Base-by-base conservation (phyloP, 495 filamentous ascomycete species). In the Aspergillus homomorphus region DNA sequence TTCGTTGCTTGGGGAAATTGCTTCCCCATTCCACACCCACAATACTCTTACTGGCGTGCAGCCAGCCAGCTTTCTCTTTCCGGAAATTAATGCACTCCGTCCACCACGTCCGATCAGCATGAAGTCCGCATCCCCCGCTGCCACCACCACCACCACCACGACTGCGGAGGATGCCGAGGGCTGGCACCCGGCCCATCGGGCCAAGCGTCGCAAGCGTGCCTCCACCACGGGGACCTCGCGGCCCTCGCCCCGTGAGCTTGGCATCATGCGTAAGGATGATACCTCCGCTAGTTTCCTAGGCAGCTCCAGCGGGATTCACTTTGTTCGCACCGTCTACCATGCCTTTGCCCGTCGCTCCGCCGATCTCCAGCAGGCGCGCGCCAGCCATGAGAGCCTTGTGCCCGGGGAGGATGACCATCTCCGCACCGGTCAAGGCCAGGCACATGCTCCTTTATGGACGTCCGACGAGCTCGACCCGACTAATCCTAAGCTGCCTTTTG, bases 271-370 rank as follows among this genome's bases (percentile, higher is more conserved):
- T 51, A 73, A 74, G 51, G 66, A 66, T 41, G 59, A 75, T 28
- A 66, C 67, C 1, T 74, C 72, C 19, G 72, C 72, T 20, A 74
- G 63, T 8, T 79, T 78, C 46, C 60, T 80, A 24, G 79, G 79
- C 20, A 80, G 78, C 51, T 77, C 72, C n/a, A 80, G 78, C 54
- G 79, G 79, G 2, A 80, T 81, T 16, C 70, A 79, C 52, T 79
- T 81, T 46, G 74, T 80, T 41, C 72, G 74, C 9, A 72, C 73
- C 51, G 79, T 81, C 5, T 76, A 75, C 50, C 65, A 73, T 60
- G 71, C 73, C 22, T 75, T 80, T 61, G 69, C 77, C 1, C 71
- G 70, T 20, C 73, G 69, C 24, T 73, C 69, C 2, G 72, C 71
- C 16, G 68, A 74, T 52, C 38, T 71, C 21, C 65, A 62, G 21